Evolutionary conservation across 257 asterid species (phyloP).

Genomic region (Primulina huaijiensis): DNA sequence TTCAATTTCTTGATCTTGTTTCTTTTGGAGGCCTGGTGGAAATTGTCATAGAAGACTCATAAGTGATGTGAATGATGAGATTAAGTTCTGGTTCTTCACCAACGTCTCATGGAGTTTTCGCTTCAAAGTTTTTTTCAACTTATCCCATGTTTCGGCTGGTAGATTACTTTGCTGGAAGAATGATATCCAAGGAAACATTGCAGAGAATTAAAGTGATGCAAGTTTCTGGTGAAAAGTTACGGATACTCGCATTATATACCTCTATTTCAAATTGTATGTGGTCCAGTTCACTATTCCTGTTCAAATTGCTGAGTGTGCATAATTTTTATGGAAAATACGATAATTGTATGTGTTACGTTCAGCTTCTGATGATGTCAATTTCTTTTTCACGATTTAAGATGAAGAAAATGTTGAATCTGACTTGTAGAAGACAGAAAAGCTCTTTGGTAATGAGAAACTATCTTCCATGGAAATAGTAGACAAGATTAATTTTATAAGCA

Average conservation of each 20-base stretch:
- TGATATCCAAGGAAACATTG: too few relatives aligned
- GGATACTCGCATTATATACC: constrained; percentile 13
- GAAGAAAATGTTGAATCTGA: not conserved
- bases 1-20: not conserved
- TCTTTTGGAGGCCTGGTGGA: not conserved
- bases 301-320: not conserved
- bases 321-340: not conserved
- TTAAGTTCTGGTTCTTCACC: not conserved
- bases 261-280: not conserved
- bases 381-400: constrained; percentile 6
- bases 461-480: not conserved
- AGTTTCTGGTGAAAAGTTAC: constrained; percentile 42
- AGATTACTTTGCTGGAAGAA: too few relatives aligned
- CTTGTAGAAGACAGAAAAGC: not conserved
- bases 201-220: constrained; percentile 38
- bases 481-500: not conserved
- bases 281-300: not conserved
- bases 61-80: not conserved
- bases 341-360: not conserved
- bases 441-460: not conserved
- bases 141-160: too few relatives aligned
- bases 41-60: not conserved
- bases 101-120: constrained; percentile 25
- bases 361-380: constrained; percentile 8
- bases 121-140: too few relatives aligned